A percentile compares a stretch with the other conserved stretches of the same genome.
Evolutionary conservation across 257 asterid species (phyloP).

Genomic region (Salvia splendens): DNA sequence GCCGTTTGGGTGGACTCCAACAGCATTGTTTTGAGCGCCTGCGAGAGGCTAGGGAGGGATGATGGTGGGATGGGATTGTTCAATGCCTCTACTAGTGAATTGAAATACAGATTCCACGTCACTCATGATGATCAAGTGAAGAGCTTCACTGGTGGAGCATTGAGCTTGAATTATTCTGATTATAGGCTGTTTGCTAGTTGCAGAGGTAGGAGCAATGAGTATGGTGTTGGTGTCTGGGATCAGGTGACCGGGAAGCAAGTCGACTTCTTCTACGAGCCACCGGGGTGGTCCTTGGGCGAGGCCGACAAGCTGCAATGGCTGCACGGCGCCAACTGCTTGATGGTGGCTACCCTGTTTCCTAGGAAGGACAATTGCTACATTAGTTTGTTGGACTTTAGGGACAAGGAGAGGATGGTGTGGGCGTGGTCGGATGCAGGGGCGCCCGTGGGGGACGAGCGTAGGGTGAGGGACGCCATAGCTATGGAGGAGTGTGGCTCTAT

Average conservation of each 20-base stretch:
- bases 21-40: constrained; percentile 69
- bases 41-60: constrained; percentile 78
- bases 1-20: constrained; percentile 70
- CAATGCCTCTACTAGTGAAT: constrained; percentile 56
- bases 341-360: constrained; percentile 86
- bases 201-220: constrained; percentile 84
- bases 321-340: constrained; percentile 60
- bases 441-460: constrained; percentile 53
- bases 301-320: constrained; percentile 91
- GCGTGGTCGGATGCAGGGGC: constrained; percentile 78
- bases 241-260: constrained; percentile 74
- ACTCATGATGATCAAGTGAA: constrained; percentile 67
- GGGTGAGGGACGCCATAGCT: constrained; percentile 87
- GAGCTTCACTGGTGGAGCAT: constrained; percentile 80
- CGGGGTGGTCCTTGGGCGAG: constrained; percentile 86
- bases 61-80: constrained; percentile 94
- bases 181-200: constrained; percentile 81
- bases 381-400: constrained; percentile 81
- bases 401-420: constrained; percentile 78
- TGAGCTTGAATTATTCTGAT: constrained; percentile 59
- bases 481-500: constrained; percentile 71
- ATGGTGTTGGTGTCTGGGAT: constrained; percentile 95
- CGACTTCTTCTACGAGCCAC: constrained; percentile 84
- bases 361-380: constrained; percentile 89
- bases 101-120: constrained; percentile 70